phyloP scores from a whole-genome alignment of 345 rosid species.

The Salix brachista region DNA sequence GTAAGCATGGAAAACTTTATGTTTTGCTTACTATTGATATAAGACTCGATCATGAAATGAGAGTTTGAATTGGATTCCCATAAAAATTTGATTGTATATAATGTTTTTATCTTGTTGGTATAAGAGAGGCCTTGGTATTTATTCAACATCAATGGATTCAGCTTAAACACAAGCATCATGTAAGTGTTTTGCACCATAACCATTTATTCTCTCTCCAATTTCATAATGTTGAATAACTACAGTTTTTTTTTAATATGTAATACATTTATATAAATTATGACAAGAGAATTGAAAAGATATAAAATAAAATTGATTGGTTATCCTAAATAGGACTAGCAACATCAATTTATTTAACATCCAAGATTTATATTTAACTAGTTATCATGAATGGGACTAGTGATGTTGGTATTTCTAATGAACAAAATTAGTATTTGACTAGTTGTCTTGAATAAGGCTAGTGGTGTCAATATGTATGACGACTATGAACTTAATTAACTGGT shows the following conservation, averaged over 20 bases:
- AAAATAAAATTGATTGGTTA: neutral
- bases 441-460: too few relatives aligned
- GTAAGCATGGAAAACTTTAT: neutral
- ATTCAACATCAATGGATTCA: accelerated
- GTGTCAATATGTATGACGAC: accelerated
- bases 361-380: too few relatives aligned
- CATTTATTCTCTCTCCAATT: neutral
- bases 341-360: accelerated
- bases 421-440: too few relatives aligned
- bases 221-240: accelerated
- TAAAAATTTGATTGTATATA: neutral
- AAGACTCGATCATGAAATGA: neutral
- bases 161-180: accelerated
- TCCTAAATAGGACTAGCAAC: accelerated
- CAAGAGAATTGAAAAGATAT: neutral
- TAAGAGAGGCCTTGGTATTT: accelerated
- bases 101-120: accelerated
- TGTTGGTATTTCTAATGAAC: too few relatives aligned
- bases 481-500: too few relatives aligned
- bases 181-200: accelerated
- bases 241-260: neutral
- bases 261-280: neutral
- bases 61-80: neutral
- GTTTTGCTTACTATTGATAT: neutral
- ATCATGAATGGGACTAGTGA: too few relatives aligned